Conservation (phyloP, 2,329 filamentous ascomycete genomes). For the Hypoxylon sp. region DNA sequence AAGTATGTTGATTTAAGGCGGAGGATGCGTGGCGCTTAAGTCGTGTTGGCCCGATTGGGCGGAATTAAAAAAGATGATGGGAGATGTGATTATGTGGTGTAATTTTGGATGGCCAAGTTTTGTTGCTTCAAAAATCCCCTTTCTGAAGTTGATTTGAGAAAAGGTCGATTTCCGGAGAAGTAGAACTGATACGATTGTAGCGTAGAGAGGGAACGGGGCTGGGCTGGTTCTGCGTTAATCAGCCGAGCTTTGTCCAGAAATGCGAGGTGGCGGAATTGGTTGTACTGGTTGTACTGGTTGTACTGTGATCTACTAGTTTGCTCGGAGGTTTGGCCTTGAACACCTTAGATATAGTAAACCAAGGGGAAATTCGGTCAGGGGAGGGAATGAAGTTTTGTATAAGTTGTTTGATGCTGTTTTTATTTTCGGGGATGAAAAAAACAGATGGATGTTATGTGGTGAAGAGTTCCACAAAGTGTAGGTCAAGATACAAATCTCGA, state of each 20-base stretch:
- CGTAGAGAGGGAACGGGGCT: neutral
- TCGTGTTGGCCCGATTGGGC: slow-evolving; percentile 22
- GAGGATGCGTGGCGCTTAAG: slow-evolving; percentile 13
- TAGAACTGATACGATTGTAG: slow-evolving; percentile 6
- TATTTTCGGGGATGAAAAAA: slow-evolving; percentile 12
- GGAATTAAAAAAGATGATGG: slow-evolving; percentile 16
- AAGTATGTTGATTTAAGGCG: slow-evolving; percentile 4
- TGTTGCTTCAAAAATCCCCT: slow-evolving; percentile 21
- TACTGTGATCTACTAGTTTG: slow-evolving; percentile 11
- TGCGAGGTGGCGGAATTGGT: slow-evolving; percentile 20
- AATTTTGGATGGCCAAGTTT: slow-evolving; percentile 35
- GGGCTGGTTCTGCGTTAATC: slow-evolving; percentile 21
- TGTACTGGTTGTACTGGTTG: neutral
- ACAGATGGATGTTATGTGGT: slow-evolving; percentile 15
- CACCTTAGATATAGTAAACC: slow-evolving; percentile 15
- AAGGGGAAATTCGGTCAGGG: slow-evolving; percentile 4
- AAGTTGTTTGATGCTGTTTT: slow-evolving; percentile 11
- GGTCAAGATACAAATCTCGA: slow-evolving; percentile 14
- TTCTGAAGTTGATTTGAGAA: slow-evolving; percentile 22
- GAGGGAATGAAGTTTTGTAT: slow-evolving; percentile 3
- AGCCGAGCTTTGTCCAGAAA: slow-evolving; percentile 42
- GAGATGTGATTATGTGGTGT: slow-evolving; percentile 13
- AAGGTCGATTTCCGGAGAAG: neutral
- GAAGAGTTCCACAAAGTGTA: slow-evolving; percentile 24
- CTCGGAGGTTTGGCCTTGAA: slow-evolving; percentile 8